Conservation (phyloP, 768 basidiomycete genomes). For the Porpolomopsis calyptriformis region DNA sequence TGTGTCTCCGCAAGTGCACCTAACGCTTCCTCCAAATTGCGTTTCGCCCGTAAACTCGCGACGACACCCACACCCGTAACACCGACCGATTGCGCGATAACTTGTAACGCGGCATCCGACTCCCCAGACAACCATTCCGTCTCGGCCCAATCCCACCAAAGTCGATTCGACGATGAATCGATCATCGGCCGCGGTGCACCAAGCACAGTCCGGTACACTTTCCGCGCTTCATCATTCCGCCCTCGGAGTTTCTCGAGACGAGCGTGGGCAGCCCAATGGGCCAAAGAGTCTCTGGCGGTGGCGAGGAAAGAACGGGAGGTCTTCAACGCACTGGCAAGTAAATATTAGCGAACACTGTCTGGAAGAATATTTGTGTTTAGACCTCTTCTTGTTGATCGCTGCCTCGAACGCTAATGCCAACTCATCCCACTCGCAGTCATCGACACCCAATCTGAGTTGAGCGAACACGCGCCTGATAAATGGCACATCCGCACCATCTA, state of each 20-base stretch:
- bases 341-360: not conserved
- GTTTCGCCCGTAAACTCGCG: conserved; percentile 52
- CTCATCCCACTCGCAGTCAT: conserved; percentile 55
- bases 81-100: conserved; percentile 45
- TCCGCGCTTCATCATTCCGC: conserved; percentile 57
- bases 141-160: conserved; percentile 84
- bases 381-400: conserved; percentile 49
- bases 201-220: conserved; percentile 64
- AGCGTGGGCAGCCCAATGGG: conserved; percentile 69
- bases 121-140: conserved; percentile 65
- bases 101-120: conserved; percentile 37
- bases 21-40: conserved; percentile 45
- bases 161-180: conserved; percentile 26
- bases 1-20: conserved; percentile 8
- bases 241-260: conserved; percentile 60
- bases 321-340: conserved; percentile 46
- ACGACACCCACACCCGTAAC: conserved; percentile 44
- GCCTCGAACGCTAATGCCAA: conserved; percentile 61
- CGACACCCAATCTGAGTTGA: conserved; percentile 37
- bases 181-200: conserved; percentile 30
- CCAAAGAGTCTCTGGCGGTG: conserved; percentile 41
- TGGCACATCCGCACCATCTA: conserved; percentile 36
- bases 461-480: conserved; percentile 50
- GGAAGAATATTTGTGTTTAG: conserved; percentile 10
- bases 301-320: conserved; percentile 58